Evolutionary conservation across 2,329 filamentous ascomycete genomes (phyloP).

Genomic region (Colletotrichum limetticola): DNA sequence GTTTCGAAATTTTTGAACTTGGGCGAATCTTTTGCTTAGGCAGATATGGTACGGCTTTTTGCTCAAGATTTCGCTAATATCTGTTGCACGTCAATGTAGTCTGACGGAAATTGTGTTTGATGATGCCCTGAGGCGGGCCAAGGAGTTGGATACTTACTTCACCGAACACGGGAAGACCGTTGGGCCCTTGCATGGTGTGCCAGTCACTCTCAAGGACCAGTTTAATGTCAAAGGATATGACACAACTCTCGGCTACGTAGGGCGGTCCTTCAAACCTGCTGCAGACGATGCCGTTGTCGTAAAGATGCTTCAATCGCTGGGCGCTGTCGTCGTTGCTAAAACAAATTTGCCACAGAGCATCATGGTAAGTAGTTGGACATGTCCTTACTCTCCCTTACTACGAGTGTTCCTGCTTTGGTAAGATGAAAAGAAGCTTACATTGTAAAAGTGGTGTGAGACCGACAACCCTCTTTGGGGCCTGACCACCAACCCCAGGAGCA

Average conservation of each 20-base stretch:
- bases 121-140: constrained; percentile 41
- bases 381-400: too few relatives aligned
- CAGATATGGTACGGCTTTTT: neutral
- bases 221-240: constrained; percentile 65
- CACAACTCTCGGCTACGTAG: constrained; percentile 62
- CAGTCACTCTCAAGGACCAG: constrained; percentile 66
- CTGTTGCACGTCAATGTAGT: constrained; percentile 16
- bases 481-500: constrained; percentile 71
- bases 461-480: constrained; percentile 68
- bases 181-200: constrained; percentile 68
- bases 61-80: neutral
- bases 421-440: neutral
- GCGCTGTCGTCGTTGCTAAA: constrained; percentile 74
- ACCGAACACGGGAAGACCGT: constrained; percentile 50
- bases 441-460: constrained; percentile 42
- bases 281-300: constrained; percentile 67
- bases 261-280: constrained; percentile 58
- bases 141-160: constrained; percentile 53
- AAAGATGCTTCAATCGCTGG: constrained; percentile 63
- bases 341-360: constrained; percentile 74
- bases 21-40: neutral
- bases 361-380: constrained; percentile 57
- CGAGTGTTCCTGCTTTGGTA: too few relatives aligned
- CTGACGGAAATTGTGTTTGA: constrained; percentile 59
- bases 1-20: neutral